Evolutionary conservation across 805 yeast genomes (phyloP).

Genomic region (Candida manassasensis): DNA sequence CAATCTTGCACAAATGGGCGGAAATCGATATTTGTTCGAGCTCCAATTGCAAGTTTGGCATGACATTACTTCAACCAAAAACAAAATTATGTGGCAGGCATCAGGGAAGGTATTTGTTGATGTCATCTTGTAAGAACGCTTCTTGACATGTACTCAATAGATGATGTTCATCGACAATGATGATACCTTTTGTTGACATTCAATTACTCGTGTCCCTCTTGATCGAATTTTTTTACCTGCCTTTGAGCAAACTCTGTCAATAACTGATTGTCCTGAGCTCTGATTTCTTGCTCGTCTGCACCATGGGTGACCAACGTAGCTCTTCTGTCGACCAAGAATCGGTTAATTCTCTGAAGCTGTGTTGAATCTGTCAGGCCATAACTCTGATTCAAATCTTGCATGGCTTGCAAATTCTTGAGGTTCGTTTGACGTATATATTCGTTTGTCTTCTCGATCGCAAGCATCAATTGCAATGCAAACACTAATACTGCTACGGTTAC

Average conservation of each 20-base stretch:
- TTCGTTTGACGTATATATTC: conserved; percentile 23
- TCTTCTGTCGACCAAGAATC: conserved; percentile 31
- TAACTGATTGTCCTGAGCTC: conserved; percentile 20
- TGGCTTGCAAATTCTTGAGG: conserved; percentile 23
- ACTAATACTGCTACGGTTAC: conserved; percentile 27
- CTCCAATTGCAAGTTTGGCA: too few relatives aligned
- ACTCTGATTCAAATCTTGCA: conserved; percentile 25
- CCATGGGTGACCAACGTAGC: conserved; percentile 15
- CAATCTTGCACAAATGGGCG: too few relatives aligned
- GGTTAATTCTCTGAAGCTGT: conserved; percentile 27
- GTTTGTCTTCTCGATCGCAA: conserved; percentile 31
- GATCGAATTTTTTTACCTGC: conserved; percentile 17
- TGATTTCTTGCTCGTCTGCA: conserved; percentile 13
- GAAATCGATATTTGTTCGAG: too few relatives aligned
- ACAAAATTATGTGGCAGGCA: too few relatives aligned
- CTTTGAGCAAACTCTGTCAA: conserved; percentile 30
- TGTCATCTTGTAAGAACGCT: too few relatives aligned
- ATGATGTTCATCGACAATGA: too few relatives aligned
- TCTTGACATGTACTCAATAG: too few relatives aligned
- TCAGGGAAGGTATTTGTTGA: too few relatives aligned
- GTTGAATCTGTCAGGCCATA: conserved; percentile 21
- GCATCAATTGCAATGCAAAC: conserved; percentile 31
- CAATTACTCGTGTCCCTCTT: not conserved
- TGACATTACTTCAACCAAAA: too few relatives aligned
- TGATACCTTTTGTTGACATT: too few relatives aligned